These are phyloP conservation scores for Penicillium sp. DNA, from an alignment of 2,329 filamentous ascomycete genomes.

Conservation along the genomic window DNA sequence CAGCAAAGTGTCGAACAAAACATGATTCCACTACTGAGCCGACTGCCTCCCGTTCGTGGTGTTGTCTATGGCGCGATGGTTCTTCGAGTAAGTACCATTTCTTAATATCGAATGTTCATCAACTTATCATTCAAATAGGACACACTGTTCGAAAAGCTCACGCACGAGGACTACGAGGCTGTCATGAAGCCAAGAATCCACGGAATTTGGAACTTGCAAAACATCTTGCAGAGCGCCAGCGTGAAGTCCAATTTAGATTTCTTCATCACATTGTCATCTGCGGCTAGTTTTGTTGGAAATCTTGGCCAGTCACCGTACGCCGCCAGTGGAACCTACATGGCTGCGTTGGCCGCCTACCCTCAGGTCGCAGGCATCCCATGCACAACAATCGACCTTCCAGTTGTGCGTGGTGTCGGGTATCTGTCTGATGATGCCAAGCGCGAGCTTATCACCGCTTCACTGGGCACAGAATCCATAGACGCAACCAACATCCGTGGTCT, in stretches of 20 bases:
- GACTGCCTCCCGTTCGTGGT: conserved; percentile 40
- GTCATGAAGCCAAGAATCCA: conserved; percentile 25
- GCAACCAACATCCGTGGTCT: conserved; percentile 23
- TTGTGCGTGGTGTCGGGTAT: conserved; percentile 23
- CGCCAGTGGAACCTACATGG: conserved; percentile 34
- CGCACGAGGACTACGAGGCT: conserved; percentile 24
- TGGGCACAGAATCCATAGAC: conserved; percentile 19
- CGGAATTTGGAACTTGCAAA: conserved; percentile 35
- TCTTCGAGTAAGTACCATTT: conserved; percentile 26
- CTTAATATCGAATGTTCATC: accelerated
- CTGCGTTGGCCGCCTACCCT: conserved; percentile 22
- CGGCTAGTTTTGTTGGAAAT: conserved; percentile 29
- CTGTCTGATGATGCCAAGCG: conserved; percentile 21
- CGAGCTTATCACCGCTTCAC: conserved; percentile 17
- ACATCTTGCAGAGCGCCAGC: conserved; percentile 10
- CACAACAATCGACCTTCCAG: conserved; percentile 45
- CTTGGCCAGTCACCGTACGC: conserved; percentile 64
- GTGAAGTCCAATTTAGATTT: conserved; percentile 22
- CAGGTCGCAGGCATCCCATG: conserved; percentile 54
- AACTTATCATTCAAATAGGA: conserved; percentile 17
- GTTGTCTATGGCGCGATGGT: conserved; percentile 51
- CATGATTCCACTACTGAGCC: conserved; percentile 26
- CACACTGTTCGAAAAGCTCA: conserved; percentile 29
- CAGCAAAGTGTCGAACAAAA: conserved; percentile 16
- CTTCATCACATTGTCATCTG: conserved; percentile 28